Evolutionary conservation across 2,329 filamentous ascomycete genomes (phyloP), one percentile per base, ranked within the genome.

Genomic region (Colletotrichum noveboracense): DNA sequence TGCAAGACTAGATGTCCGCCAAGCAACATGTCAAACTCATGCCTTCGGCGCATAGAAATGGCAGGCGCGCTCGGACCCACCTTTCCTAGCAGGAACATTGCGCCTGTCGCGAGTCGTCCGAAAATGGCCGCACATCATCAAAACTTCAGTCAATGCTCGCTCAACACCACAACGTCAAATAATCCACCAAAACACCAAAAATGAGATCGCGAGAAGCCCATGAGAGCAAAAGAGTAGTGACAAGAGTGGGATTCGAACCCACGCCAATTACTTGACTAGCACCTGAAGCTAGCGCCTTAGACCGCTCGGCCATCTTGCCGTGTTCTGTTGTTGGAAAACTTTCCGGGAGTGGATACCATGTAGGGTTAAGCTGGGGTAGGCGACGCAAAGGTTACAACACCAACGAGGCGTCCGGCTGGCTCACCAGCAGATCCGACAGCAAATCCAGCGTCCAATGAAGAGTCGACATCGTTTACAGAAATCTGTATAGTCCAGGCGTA

Each of bases 241-340:
- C 70, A 73, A 75, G 73, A 75, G 70, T 65, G 74, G 70, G 73
- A 75, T 73, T 75, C 73, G 73, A 75, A 75, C 73, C 70, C 73
- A 60, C 64, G 74, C 74, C 70, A 60, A 74, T 76, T 76, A 28
- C 74, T 74, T 60, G 70, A 76, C 70, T 74, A 76, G 74, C 74
- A 76, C 74, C 74, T 76, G 74, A 76, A 76, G 74, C 74, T 76
- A 74, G 74, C 74, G 74, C 74, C 74, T 76, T 76, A 69, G 74
- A 76, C 74, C 74, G 74, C 74, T 76, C 74, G 74, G 74, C 74
- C 74, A 76, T 76, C 74, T 76, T 74, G 70, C 74, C 74, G 14
- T 3, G 12, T 6, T 13, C 2, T 30, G 18, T 14, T 43, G 8
- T 13, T 75, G 73, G 8, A 8, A 1, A 0, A 2, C 0, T 0